These are phyloP conservation scores for Pythium vanterpoolii DNA, from an alignment of 352 stramenopile genomes.

Conservation along the genomic window DNA sequence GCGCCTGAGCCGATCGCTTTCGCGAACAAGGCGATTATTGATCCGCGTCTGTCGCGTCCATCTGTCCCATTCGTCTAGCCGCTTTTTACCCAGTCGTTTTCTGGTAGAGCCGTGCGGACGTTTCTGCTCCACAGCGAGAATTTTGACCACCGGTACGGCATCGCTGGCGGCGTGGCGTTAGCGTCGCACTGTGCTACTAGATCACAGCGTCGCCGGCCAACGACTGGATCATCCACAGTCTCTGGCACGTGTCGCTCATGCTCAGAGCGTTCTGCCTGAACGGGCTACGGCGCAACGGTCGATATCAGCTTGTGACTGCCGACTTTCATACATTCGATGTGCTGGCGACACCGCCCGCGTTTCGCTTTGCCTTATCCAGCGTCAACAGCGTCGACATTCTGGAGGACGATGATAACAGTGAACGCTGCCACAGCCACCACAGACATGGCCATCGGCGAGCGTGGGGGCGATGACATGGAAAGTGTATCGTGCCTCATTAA, in stretches of 20 bases:
- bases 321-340: slow-evolving; percentile 32
- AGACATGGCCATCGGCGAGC: background rate
- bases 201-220: slow-evolving; percentile 24
- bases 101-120: slow-evolving; percentile 18
- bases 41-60: background rate
- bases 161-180: slow-evolving; percentile 21
- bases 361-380: slow-evolving; percentile 23
- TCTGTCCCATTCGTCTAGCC: background rate
- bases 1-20: background rate
- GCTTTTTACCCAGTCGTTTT: background rate
- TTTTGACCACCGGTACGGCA: slow-evolving; percentile 30
- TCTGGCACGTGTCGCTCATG: slow-evolving; percentile 39
- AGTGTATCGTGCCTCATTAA: slow-evolving; percentile 7
- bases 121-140: slow-evolving; percentile 35
- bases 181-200: slow-evolving; percentile 26
- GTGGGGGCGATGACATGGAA: slow-evolving; percentile 1
- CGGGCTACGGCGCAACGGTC: slow-evolving; percentile 25
- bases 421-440: background rate
- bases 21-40: background rate
- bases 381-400: slow-evolving; percentile 26
- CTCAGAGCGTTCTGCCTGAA: slow-evolving; percentile 29
- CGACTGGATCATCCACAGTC: slow-evolving; percentile 38
- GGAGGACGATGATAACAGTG: slow-evolving; percentile 18
- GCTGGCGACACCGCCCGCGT: slow-evolving; percentile 22
- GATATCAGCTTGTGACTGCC: slow-evolving; percentile 29